Conservation (phyloP, 2,329 filamentous ascomycete genomes). For the Allantophomopsis lycopodina region DNA sequence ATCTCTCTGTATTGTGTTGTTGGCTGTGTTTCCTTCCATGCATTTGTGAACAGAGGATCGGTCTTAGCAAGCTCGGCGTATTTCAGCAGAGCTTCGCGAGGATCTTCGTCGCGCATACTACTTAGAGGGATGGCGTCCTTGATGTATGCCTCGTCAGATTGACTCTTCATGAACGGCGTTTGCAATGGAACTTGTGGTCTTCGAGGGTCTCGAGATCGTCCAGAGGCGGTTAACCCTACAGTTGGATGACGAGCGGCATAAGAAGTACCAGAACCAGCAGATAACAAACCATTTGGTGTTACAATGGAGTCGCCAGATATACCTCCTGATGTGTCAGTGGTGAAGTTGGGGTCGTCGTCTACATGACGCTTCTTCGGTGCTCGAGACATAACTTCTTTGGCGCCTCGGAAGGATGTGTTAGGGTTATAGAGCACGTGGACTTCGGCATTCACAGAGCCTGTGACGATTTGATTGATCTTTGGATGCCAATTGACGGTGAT, state of each 20-base stretch:
- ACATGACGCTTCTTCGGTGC: constrained; percentile 91
- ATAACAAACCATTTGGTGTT: constrained; percentile 49
- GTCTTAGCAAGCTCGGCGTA: constrained; percentile 89
- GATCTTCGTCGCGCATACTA: constrained; percentile 91
- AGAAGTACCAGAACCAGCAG: constrained; percentile 26
- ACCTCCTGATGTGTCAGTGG: constrained; percentile 69
- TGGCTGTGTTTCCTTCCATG: constrained; percentile 85
- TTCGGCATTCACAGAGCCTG: constrained; percentile 82
- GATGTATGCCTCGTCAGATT: constrained; percentile 83
- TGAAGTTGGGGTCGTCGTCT: constrained; percentile 80
- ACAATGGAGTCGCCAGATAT: constrained; percentile 75
- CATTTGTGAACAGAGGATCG: constrained; percentile 88
- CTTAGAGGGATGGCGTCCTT: constrained; percentile 79
- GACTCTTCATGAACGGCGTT: constrained; percentile 82
- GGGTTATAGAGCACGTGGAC: constrained; percentile 88
- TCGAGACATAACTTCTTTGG: constrained; percentile 79
- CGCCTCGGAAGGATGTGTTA: constrained; percentile 65
- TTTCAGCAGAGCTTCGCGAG: constrained; percentile 82
- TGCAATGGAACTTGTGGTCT: constrained; percentile 72
- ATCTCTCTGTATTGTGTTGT: constrained; percentile 82
- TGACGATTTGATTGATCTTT: constrained; percentile 91
- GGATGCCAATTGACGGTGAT: constrained; percentile 85
- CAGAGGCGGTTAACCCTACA: constrained; percentile 65
- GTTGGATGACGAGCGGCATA: constrained; percentile 50
- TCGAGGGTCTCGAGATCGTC: constrained; percentile 64